Conservation (phyloP, 257 asterid genomes). For the Agastache rugosa region DNA sequence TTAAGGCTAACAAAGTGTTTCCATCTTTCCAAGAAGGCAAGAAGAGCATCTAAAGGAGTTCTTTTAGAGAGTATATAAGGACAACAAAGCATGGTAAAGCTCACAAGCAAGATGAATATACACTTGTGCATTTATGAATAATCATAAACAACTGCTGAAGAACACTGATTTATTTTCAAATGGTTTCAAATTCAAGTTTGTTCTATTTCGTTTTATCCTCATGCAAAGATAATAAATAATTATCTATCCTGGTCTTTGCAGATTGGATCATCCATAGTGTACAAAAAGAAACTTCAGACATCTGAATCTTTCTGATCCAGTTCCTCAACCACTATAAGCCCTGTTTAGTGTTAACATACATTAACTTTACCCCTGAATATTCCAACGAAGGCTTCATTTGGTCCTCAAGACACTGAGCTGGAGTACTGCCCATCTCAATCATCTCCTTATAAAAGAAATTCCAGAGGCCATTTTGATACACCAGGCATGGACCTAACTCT, state of each 20-base stretch:
- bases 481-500: constrained; percentile 17
- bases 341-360: background rate
- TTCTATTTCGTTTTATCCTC: background rate
- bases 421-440: background rate
- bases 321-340: background rate
- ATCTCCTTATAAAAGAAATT: background rate
- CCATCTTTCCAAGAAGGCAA: background rate
- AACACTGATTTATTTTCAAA: background rate
- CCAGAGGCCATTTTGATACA: background rate
- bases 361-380: background rate
- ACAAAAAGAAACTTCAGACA: background rate
- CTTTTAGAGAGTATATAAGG: constrained; percentile 16
- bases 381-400: constrained; percentile 10
- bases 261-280: background rate
- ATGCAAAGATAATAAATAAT: background rate
- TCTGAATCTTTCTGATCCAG: background rate
- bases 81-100: constrained; percentile 22
- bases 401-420: background rate
- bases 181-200: background rate
- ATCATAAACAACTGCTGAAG: background rate
- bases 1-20: constrained; percentile 24
- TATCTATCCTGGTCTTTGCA: background rate
- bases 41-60: constrained; percentile 7
- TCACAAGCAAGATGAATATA: constrained; percentile 13
- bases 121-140: constrained; percentile 5